Conservation (phyloP, 2,329 filamentous ascomycete genomes). For the Periconia sp. region DNA sequence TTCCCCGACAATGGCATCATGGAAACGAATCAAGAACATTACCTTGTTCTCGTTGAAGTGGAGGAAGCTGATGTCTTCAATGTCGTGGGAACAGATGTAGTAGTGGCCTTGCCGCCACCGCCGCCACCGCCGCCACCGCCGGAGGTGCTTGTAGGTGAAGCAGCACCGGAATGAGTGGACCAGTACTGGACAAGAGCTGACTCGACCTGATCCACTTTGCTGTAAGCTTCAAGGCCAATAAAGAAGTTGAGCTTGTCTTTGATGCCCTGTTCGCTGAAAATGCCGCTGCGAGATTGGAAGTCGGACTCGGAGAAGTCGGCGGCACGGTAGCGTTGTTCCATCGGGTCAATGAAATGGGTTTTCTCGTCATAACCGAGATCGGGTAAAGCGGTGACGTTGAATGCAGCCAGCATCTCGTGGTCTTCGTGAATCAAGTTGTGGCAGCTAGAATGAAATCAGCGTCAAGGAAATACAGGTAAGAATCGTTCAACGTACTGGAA, state of each 20-base stretch:
- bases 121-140: background rate
- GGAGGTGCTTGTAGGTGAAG: background rate
- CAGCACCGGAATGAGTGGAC: constrained; percentile 1
- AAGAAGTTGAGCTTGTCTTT: constrained; percentile 19
- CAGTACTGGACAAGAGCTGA: constrained; percentile 23
- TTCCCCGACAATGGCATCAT: background rate
- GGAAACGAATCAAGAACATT: background rate
- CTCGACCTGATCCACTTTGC: constrained; percentile 16
- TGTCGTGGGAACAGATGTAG: background rate
- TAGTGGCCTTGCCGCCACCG: background rate
- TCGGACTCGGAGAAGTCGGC: constrained; percentile 11
- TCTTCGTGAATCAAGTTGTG: constrained; percentile 49
- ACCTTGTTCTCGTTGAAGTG: background rate
- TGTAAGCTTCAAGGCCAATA: constrained; percentile 23
- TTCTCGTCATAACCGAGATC: constrained; percentile 26
- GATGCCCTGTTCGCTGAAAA: constrained; percentile 17
- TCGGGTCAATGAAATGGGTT: constrained; percentile 25
- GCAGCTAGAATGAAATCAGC: constrained; percentile 14
- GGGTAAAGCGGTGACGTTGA: constrained; percentile 40
- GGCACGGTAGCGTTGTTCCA: constrained; percentile 19
- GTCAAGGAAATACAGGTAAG: background rate
- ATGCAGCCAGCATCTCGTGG: constrained; percentile 45
- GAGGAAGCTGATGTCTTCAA: background rate
- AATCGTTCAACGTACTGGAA: constrained; percentile 29
- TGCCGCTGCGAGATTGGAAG: constrained; percentile 4